phyloP scores from a whole-genome alignment of 441 rosid species.

The Biscutella laevigata region DNA sequence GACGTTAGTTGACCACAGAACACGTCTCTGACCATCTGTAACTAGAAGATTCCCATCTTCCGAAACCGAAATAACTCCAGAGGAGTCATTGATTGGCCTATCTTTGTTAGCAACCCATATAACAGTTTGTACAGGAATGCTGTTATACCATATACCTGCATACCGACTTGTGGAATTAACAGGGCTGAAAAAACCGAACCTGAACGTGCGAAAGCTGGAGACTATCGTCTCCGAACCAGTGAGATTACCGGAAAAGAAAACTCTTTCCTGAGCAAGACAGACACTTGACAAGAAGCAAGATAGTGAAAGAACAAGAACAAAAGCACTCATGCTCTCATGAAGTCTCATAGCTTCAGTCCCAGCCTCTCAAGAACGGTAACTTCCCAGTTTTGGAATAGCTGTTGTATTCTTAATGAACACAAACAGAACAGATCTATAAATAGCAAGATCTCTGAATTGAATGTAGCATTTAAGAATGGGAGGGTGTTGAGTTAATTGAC shows the following conservation, averaged over 20 bases:
- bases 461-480: background rate
- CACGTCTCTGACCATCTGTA: constrained; percentile 26
- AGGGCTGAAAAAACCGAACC: constrained; percentile 46
- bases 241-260: constrained; percentile 18
- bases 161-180: constrained; percentile 28
- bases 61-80: constrained; percentile 30
- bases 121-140: constrained; percentile 12
- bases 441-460: background rate
- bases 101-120: constrained; percentile 55
- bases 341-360: background rate
- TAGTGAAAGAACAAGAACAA: background rate
- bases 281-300: constrained; percentile 7
- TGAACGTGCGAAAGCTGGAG: constrained; percentile 26
- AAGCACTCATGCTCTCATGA: constrained; percentile 3
- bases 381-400: background rate
- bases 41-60: constrained; percentile 41
- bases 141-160: constrained; percentile 44
- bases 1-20: constrained; percentile 41
- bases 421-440: background rate
- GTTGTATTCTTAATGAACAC: background rate
- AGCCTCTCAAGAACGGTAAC: background rate
- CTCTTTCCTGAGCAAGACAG: constrained; percentile 22
- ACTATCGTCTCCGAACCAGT: constrained; percentile 26
- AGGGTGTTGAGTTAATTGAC: background rate
- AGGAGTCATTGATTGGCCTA: constrained; percentile 34